phyloP scores from a whole-genome alignment of 2,329 filamentous ascomycete species.

The Geosmithia morbida region DNA sequence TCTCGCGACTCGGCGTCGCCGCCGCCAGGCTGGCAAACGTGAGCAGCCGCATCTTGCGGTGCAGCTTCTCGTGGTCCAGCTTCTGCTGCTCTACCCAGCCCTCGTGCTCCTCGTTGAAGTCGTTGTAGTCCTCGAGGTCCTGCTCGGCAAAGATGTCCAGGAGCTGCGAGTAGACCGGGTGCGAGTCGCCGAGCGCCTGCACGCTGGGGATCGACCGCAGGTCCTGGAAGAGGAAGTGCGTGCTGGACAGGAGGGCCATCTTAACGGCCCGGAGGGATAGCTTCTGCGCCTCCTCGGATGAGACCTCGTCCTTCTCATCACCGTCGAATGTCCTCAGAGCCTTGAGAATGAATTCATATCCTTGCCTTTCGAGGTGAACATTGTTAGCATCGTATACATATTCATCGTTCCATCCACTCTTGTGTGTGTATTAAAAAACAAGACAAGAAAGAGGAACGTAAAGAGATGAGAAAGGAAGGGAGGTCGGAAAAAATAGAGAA shows the following conservation, averaged over 20 bases:
- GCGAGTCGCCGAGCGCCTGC: conserved; percentile 73
- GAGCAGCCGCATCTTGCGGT: conserved; percentile 92
- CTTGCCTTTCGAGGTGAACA: conserved; percentile 30
- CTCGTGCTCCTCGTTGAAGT: conserved; percentile 85
- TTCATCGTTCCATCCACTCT: background rate
- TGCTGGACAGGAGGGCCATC: conserved; percentile 35
- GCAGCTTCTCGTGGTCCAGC: conserved; percentile 57
- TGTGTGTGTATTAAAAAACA: background rate
- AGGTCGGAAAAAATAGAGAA: background rate
- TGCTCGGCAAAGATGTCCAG: conserved; percentile 93
- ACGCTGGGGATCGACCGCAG: conserved; percentile 70
- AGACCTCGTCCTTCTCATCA: conserved; percentile 36
- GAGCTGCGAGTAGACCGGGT: conserved; percentile 76
- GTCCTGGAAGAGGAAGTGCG: conserved; percentile 61
- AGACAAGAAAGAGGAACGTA: background rate
- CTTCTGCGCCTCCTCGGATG: conserved; percentile 44
- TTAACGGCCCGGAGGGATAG: conserved; percentile 43
- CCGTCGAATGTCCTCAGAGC: conserved; percentile 46
- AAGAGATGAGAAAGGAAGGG: too few relatives aligned
- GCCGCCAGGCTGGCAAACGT: conserved; percentile 86
- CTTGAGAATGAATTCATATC: conserved; percentile 54
- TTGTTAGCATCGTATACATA: conserved; percentile 3
- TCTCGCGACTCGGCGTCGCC: conserved; percentile 67
- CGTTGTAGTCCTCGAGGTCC: conserved; percentile 86
- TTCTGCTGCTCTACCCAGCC: conserved; percentile 69